Evolutionary conservation across 345 rosid genomes (phyloP).

Genomic region (Brassica juncea): DNA sequence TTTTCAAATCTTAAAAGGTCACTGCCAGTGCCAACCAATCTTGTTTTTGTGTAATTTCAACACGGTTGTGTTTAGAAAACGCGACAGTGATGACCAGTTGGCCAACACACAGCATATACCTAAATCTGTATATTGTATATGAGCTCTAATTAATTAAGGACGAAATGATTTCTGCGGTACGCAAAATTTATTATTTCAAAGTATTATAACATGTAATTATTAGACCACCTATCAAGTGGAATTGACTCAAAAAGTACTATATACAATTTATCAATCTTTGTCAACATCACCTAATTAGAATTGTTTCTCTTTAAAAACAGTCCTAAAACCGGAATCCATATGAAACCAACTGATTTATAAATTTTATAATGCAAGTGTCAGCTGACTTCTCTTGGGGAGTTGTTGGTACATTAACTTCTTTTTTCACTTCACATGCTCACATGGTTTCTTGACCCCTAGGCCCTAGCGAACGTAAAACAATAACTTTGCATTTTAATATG

Average conservation of each 20-base stretch:
- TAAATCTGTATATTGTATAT: background rate
- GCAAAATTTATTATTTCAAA: background rate
- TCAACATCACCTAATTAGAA: background rate
- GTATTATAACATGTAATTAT: background rate
- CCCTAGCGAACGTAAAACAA: slow-evolving; percentile 1
- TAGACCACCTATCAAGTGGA: background rate
- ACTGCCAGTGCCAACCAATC: too few relatives aligned
- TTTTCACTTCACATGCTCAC: slow-evolving; percentile 20
- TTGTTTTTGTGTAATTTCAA: too few relatives aligned
- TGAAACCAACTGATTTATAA: background rate
- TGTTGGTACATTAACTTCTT: background rate
- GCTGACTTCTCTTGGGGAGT: background rate
- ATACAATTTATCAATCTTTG: background rate
- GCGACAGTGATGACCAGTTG: slow-evolving; percentile 17
- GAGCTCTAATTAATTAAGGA: background rate
- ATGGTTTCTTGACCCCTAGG: slow-evolving; percentile 16
- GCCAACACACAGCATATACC: slow-evolving; percentile 1
- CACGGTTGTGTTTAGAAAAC: background rate
- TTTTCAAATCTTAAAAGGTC: too few relatives aligned
- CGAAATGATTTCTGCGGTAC: slow-evolving; percentile 28
- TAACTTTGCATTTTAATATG: slow-evolving; percentile 6
- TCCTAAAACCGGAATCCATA: background rate
- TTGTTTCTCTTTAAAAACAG: background rate
- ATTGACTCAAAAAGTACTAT: background rate
- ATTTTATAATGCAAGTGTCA: background rate